Conservation (phyloP, 768 basidiomycete species). For the Arthromyces matolae region DNA sequence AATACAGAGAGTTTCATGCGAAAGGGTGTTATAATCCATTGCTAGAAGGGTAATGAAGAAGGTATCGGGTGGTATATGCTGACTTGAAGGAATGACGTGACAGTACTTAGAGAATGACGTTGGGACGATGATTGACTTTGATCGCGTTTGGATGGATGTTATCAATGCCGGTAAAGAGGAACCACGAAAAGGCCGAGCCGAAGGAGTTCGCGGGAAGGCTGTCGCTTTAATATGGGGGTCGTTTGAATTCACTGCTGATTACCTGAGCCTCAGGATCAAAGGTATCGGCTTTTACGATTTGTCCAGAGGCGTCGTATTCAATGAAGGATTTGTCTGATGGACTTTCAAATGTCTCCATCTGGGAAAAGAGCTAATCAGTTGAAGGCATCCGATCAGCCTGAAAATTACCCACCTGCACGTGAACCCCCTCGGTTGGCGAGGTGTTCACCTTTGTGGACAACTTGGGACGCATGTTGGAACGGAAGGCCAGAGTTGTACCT, state of each 20-base stretch:
- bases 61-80: not conserved
- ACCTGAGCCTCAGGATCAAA: constrained; percentile 60
- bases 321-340: constrained; percentile 39
- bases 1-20: not conserved
- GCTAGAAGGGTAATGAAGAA: not conserved
- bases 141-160: not conserved
- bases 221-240: constrained; percentile 47
- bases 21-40: not conserved
- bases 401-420: constrained; percentile 48
- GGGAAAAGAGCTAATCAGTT: constrained; percentile 4
- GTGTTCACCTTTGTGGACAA: constrained; percentile 31
- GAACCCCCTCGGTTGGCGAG: constrained; percentile 46
- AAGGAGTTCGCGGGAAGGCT: not conserved
- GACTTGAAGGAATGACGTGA: too few relatives aligned
- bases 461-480: constrained; percentile 33
- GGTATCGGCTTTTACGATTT: constrained; percentile 37
- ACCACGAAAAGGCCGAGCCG: not conserved
- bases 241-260: constrained; percentile 63
- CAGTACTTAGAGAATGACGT: too few relatives aligned
- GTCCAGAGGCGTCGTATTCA: constrained; percentile 58
- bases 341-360: constrained; percentile 68
- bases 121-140: too few relatives aligned
- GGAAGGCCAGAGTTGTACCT: constrained; percentile 60
- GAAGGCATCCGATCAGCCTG: not conserved
- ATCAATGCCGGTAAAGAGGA: not conserved